Evolutionary conservation across 768 basidiomycete genomes (phyloP).

Genomic region (Harrya chromipes): DNA sequence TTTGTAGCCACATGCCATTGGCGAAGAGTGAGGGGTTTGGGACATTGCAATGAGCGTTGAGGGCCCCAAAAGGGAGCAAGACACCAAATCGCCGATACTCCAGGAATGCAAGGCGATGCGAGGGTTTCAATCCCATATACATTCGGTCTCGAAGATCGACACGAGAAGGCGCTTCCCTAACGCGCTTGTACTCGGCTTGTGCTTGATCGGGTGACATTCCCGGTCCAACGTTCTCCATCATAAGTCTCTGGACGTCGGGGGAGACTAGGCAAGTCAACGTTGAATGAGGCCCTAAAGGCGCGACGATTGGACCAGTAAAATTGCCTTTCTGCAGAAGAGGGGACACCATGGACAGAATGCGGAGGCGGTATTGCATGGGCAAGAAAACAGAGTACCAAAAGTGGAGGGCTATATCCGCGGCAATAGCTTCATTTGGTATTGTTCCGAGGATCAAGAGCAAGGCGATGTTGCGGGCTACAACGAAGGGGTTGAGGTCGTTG

Average conservation of each 20-base stretch:
- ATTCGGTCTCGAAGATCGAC: slow-evolving; percentile 42
- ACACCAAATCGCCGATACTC: slow-evolving; percentile 41
- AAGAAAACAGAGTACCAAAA: slow-evolving; percentile 48
- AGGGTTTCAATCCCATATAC: slow-evolving; percentile 39
- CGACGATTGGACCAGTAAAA: slow-evolving; percentile 1
- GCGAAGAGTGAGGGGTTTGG: slow-evolving; percentile 48
- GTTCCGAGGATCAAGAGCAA: slow-evolving; percentile 42
- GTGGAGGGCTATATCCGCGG: slow-evolving; percentile 45
- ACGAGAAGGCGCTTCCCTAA: slow-evolving; percentile 35
- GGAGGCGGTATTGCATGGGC: slow-evolving; percentile 32
- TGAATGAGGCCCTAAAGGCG: slow-evolving; percentile 13
- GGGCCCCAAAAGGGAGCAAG: slow-evolving; percentile 47
- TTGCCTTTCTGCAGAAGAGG: slow-evolving; percentile 10
- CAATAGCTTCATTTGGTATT: slow-evolving; percentile 29
- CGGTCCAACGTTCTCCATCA: slow-evolving; percentile 15
- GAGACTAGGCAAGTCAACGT: slow-evolving; percentile 16
- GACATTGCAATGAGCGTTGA: slow-evolving; percentile 37
- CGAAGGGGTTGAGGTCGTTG: slow-evolving; percentile 36
- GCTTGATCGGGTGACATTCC: slow-evolving; percentile 21
- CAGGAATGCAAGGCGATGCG: slow-evolving; percentile 43
- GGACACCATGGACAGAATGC: slow-evolving; percentile 19
- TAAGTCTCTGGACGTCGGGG: slow-evolving; percentile 3
- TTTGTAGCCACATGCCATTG: slow-evolving; percentile 43
- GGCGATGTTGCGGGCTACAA: slow-evolving; percentile 40
- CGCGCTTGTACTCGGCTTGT: slow-evolving; percentile 32